phyloP scores from a whole-genome alignment of 306 rosid species.

The Glycine soja region DNA sequence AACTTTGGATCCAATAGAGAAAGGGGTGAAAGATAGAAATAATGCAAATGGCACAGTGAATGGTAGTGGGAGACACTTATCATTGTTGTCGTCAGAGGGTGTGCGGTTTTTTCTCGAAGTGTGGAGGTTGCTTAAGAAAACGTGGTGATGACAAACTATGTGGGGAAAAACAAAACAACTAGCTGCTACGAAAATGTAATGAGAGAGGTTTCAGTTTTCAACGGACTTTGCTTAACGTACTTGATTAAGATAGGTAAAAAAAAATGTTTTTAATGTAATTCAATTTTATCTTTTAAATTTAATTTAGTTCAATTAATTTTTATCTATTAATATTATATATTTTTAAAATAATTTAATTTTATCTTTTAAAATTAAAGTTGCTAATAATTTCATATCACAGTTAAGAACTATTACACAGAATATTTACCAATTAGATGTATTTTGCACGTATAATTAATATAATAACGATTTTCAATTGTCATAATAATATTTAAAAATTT shows the following conservation, averaged over 20 bases:
- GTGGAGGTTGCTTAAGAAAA: slow-evolving; percentile 4
- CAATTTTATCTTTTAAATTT: too few relatives aligned
- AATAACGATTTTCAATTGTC: too few relatives aligned
- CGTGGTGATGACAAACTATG: slow-evolving; percentile 4
- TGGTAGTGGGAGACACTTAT: slow-evolving; percentile 43
- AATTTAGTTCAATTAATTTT: too few relatives aligned
- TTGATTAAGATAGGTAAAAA: neutral
- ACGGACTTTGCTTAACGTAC: neutral
- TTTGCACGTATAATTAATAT: too few relatives aligned
- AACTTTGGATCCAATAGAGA: slow-evolving; percentile 33
- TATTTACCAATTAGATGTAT: too few relatives aligned
- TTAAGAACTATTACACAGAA: too few relatives aligned
- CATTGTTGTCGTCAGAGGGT: slow-evolving; percentile 24
- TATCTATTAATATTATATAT: too few relatives aligned
- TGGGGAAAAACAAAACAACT: neutral
- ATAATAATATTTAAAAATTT: too few relatives aligned
- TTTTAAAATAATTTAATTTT: too few relatives aligned
- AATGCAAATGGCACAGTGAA: slow-evolving; percentile 6
- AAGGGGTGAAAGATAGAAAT: neutral
- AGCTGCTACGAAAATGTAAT: neutral
- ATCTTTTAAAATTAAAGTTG: too few relatives aligned
- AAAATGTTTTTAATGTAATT: too few relatives aligned
- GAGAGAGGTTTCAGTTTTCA: neutral
- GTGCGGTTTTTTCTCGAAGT: slow-evolving; percentile 35
- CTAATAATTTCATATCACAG: too few relatives aligned